Conservation (phyloP, 176 grass and related monocot genomes). For the Musa schizocarpa region DNA sequence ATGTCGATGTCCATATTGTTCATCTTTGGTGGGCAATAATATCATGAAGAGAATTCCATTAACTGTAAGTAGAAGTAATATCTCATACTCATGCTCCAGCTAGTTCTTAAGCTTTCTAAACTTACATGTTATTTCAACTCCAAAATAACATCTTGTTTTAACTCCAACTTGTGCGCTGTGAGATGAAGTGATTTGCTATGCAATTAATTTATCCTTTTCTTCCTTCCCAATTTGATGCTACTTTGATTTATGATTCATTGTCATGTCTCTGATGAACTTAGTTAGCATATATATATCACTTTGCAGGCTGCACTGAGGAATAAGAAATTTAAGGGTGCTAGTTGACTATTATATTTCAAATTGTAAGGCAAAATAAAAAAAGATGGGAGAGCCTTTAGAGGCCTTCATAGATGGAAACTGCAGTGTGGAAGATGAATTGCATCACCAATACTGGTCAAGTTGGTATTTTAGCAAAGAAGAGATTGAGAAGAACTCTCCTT, state of each 20-base stretch:
- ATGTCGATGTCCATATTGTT: no score
- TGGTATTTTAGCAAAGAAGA: conserved; percentile 61
- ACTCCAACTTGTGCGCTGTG: not conserved
- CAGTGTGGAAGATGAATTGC: conserved; percentile 13
- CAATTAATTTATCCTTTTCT: not conserved
- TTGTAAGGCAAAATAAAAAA: not conserved
- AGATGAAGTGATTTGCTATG: not conserved
- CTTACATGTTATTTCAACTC: no score
- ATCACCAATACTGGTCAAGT: conserved; percentile 24
- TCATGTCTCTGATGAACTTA: not conserved
- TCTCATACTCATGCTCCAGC: not conserved
- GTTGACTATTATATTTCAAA: not conserved
- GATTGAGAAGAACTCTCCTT: conserved; percentile 52
- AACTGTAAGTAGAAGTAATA: not conserved
- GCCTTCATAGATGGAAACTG: conserved; percentile 20
- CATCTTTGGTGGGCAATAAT: no score
- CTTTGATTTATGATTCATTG: not conserved
- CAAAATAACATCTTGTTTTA: not conserved
- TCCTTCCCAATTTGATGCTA: not conserved
- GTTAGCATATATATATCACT: not conserved
- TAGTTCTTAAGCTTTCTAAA: not conserved
- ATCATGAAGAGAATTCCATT: no score
- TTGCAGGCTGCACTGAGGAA: not conserved
- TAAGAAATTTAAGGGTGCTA: not conserved
- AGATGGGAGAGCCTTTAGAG: not conserved